A percentile compares a stretch with the other conserved stretches of the same genome.
Conservation (phyloP, 148 eudicot species). For the Beta vulgaris region DNA sequence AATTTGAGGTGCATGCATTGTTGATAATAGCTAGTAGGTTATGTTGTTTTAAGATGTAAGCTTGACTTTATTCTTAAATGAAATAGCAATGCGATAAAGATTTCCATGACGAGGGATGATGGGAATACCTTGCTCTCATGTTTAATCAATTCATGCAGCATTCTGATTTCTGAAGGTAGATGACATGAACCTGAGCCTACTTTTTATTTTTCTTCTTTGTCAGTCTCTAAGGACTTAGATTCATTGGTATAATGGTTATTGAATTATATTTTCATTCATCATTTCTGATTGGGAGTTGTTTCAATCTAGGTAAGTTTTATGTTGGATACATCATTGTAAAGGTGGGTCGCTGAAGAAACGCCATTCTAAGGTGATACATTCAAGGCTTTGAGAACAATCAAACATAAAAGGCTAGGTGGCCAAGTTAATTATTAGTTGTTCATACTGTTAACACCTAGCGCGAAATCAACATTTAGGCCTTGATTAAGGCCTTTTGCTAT, state of each 20-base stretch:
- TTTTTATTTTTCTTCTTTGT: slow-evolving; percentile 21
- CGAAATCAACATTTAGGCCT: slow-evolving; percentile 15
- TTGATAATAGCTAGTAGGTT: slow-evolving; percentile 27
- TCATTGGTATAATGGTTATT: slow-evolving; percentile 25
- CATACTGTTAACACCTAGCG: slow-evolving; percentile 7
- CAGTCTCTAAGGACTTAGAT: slow-evolving; percentile 20
- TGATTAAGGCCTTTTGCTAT: slow-evolving; percentile 22
- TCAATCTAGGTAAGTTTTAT: slow-evolving; percentile 40
- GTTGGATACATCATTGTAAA: slow-evolving; percentile 33
- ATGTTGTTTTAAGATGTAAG: slow-evolving; percentile 33
- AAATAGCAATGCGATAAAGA: slow-evolving; percentile 56
- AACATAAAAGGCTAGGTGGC: slow-evolving; percentile 28
- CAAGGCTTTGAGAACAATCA: slow-evolving; percentile 22
- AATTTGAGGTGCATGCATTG: slow-evolving; percentile 19
- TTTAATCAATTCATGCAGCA: slow-evolving; percentile 56
- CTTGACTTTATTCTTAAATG: slow-evolving; percentile 53
- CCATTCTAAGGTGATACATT: slow-evolving; percentile 35
- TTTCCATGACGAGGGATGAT: slow-evolving; percentile 61
- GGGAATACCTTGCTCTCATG: slow-evolving; percentile 57
- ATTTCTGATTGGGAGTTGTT: slow-evolving; percentile 34
- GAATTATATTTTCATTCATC: slow-evolving; percentile 13
- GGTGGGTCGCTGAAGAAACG: slow-evolving; percentile 29
- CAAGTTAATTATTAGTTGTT: slow-evolving; percentile 21
- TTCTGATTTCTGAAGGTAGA: slow-evolving; percentile 63
- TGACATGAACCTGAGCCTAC: slow-evolving; percentile 44